Evolutionary conservation across 768 basidiomycete species (phyloP), one percentile per base, ranked within the genome.

Genomic region (Naganishia onofrii): DNA sequence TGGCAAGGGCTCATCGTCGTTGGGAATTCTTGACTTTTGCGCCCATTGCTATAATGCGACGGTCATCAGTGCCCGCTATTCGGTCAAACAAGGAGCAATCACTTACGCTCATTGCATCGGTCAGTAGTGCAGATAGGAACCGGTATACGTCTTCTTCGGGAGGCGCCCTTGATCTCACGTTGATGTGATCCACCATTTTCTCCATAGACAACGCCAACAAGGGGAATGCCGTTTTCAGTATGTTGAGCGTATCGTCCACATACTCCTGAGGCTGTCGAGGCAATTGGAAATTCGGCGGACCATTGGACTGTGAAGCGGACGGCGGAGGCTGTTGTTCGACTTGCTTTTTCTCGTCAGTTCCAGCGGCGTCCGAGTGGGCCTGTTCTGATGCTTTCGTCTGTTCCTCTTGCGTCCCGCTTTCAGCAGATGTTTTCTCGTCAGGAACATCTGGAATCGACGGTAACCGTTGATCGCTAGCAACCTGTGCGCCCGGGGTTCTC

Each of bases 141-240:
- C 96, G 87, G 82, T 97, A 97, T 8, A 93, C 88, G 73, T 97
- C 94, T 81, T 99, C 96, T 70, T 99, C 96, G 1, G 88, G 85
- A 0, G 86, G 85, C 1, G 90, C 87, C 79, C 96, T 95, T 83
- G 97, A 95, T 64, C 93, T 87, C 70, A 88, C 86, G 26, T 88
- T 85, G 73, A 99, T 90, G 81, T 97, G 93, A 74, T 99, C 96
- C 4, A 94, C 90, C 86, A 97, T 90, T 19, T 92, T 94, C 82
- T 99, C 96, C 85, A 99, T 85, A 68, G 93, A 96, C 26, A 98
- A 84, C 34, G 95, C 91, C 42, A 99, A 85, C 8, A 99, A 85
- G 0, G 96, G 96, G 84, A 94, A 96, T 0, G 92, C 89, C 0
- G 95, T 96, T 83, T 99, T 98, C 75, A 98, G 84, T 44, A 92